Evolutionary conservation across 2,329 filamentous ascomycete species (phyloP), one percentile per base, ranked within the genome.

Genomic region (Drechslera avenae): DNA sequence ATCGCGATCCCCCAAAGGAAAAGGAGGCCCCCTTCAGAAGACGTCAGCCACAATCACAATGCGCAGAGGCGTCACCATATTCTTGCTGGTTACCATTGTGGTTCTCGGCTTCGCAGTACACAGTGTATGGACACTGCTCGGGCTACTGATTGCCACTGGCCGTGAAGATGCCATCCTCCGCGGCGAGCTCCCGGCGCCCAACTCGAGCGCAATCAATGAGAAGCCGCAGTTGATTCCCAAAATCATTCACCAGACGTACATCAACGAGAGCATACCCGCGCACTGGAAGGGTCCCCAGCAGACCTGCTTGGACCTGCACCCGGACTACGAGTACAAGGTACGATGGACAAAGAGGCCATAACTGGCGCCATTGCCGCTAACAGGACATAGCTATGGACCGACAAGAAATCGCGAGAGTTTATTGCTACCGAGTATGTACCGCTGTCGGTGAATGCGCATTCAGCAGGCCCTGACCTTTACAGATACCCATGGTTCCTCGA

Each of bases 221-320:
- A 76, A 77, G 39, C 79, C 81, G 8, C 83, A 85, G 60, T 70
- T 89, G 58, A 89, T 90, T 41, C 87, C 87, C 39, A 89, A 88
- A 74, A 90, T 90, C 66, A 88, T 90, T 49, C 87, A 90, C 75
- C 87, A 90, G 71, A 90, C 87, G 8, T 90, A 89, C 73, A 84
- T 83, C 64, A 90, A 89, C 68, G 82, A 86, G 48, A 84, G 80
- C 35, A 85, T 91, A 32, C 88, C 88, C 0, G 76, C 75, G 37
- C 81, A 85, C 45, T 91, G 88, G 88, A 74, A 78, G 50, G 79
- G 79, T 8, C 81, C 86, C 26, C 86, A 89, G 60, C 76, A 84
- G 72, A 86, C 80, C 61, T 91, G 88, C 74, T 75, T 85, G 46
- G 81, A 86, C 17, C 70, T 86, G 42, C 88, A 91, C 67, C 79